phyloP scores from a whole-genome alignment of 768 basidiomycete species.

The Calvatia gigantea region DNA sequence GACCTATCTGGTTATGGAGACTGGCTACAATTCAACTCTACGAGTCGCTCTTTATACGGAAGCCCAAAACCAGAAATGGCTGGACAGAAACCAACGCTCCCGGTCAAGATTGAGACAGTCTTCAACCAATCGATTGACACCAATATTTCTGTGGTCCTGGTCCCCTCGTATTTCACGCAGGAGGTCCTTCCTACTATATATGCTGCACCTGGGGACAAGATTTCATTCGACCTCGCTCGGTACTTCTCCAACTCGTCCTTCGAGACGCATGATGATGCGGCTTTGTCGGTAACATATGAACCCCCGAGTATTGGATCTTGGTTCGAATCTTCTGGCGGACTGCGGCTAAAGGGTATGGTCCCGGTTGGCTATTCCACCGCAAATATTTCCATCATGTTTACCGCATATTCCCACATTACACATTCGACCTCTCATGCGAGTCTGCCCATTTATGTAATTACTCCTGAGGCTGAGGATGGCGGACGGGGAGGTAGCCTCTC shows the following conservation, averaged over 20 bases:
- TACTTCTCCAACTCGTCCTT: constrained; percentile 53
- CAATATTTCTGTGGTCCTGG: constrained; percentile 60
- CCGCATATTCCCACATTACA: constrained; percentile 61
- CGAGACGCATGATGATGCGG: constrained; percentile 34
- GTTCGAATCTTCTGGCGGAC: constrained; percentile 18
- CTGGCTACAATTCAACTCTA: constrained; percentile 62
- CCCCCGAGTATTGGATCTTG: constrained; percentile 29
- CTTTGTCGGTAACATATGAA: constrained; percentile 51
- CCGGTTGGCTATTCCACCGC: constrained; percentile 41
- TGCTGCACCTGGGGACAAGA: constrained; percentile 43
- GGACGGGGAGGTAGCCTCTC: constrained; percentile 34
- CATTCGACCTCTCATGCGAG: constrained; percentile 70
- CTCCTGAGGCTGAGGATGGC: constrained; percentile 25
- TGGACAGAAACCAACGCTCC: constrained; percentile 37
- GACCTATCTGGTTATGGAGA: constrained; percentile 51
- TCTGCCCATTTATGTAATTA: constrained; percentile 47
- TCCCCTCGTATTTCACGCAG: constrained; percentile 69
- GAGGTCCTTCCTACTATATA: constrained; percentile 55
- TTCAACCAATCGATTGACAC: constrained; percentile 69
- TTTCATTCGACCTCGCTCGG: constrained; percentile 51
- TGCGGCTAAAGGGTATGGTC: constrained; percentile 52
- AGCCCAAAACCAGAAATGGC: constrained; percentile 46
- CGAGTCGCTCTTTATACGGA: constrained; percentile 59
- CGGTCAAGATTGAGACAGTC: constrained; percentile 55
- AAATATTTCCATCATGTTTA: constrained; percentile 53